Evolutionary conservation across 2,329 filamentous ascomycete species (phyloP).

Genomic region (Cladosporium sp.): DNA sequence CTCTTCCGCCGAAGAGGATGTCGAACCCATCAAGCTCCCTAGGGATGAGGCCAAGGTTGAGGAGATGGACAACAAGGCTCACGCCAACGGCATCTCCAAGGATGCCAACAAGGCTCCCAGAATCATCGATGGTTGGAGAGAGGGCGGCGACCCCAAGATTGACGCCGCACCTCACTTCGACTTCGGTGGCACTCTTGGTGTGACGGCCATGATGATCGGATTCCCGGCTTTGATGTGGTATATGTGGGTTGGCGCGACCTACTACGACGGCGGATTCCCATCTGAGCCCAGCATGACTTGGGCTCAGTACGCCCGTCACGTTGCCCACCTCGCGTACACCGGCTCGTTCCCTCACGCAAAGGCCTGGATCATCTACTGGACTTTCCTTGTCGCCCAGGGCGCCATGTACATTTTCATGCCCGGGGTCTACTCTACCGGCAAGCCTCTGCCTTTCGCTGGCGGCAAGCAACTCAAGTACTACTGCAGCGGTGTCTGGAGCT

Average conservation of each 20-base stretch:
- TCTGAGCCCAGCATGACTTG: constrained; percentile 46
- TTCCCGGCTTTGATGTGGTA: constrained; percentile 98
- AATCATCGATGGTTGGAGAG: constrained; percentile 35
- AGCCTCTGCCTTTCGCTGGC: constrained; percentile 74
- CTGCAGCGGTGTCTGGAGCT: constrained; percentile 82
- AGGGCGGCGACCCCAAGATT: constrained; percentile 35
- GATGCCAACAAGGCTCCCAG: constrained; percentile 34
- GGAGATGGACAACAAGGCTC: constrained; percentile 13
- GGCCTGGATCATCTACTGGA: constrained; percentile 94
- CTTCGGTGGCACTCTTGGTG: constrained; percentile 83
- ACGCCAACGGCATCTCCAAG: constrained; percentile 33
- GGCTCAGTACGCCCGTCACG: constrained; percentile 64
- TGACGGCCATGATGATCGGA: constrained; percentile 77
- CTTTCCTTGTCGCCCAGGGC: constrained; percentile 80
- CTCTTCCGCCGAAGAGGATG: constrained; percentile 24
- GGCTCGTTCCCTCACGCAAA: constrained; percentile 76
- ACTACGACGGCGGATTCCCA: constrained; percentile 82
- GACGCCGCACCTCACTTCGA: constrained; percentile 57
- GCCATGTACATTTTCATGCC: constrained; percentile 80
- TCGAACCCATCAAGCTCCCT: constrained; percentile 13
- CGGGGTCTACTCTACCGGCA: constrained; percentile 81
- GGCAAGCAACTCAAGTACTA: constrained; percentile 90
- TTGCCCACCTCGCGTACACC: constrained; percentile 69
- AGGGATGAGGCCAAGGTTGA: constrained; percentile 12
- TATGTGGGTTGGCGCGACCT: constrained; percentile 96